Evolutionary conservation across 2,329 filamentous ascomycete genomes (phyloP).

Genomic region (Penicillium sp.): DNA sequence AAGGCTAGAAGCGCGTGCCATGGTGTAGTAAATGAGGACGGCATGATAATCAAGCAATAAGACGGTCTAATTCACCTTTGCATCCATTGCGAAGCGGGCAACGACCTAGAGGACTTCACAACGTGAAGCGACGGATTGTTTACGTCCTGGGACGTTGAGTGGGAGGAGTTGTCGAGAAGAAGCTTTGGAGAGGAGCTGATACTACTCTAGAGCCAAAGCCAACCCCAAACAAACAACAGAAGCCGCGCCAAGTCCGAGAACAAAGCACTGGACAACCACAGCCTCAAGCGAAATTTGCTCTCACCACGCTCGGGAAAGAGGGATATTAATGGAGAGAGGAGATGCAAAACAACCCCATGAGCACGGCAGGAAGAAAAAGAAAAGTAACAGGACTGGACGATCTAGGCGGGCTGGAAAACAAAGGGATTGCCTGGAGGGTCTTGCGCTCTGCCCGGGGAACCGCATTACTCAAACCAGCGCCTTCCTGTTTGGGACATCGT

Average conservation of each 20-base stretch:
- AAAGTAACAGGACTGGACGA: constrained; percentile 20
- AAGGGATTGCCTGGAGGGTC: constrained; percentile 9
- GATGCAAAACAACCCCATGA: constrained; percentile 19
- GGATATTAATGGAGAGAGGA: constrained; percentile 16
- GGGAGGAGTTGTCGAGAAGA: constrained; percentile 18
- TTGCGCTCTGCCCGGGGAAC: constrained; percentile 19
- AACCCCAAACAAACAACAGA: constrained; percentile 32
- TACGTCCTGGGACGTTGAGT: constrained; percentile 25
- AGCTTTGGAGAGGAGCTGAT: constrained; percentile 21
- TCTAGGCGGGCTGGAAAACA: constrained; percentile 16
- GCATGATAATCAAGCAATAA: background rate
- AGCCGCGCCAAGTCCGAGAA: constrained; percentile 24
- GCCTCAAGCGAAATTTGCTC: constrained; percentile 13
- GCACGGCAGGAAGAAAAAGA: constrained; percentile 21
- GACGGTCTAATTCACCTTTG: constrained; percentile 47
- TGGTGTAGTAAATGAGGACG: background rate
- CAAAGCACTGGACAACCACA: constrained; percentile 11
- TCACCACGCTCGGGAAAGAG: constrained; percentile 10
- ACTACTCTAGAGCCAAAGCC: constrained; percentile 25
- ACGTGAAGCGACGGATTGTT: constrained; percentile 21
- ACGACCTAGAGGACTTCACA: constrained; percentile 17
- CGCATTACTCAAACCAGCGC: constrained; percentile 22
- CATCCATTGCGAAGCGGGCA: constrained; percentile 46
- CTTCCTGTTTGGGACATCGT: constrained; percentile 29
- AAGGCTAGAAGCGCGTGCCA: constrained; percentile 18